Evolutionary conservation across 441 rosid genomes (phyloP).

Genomic region (Raphanus hybrid): DNA sequence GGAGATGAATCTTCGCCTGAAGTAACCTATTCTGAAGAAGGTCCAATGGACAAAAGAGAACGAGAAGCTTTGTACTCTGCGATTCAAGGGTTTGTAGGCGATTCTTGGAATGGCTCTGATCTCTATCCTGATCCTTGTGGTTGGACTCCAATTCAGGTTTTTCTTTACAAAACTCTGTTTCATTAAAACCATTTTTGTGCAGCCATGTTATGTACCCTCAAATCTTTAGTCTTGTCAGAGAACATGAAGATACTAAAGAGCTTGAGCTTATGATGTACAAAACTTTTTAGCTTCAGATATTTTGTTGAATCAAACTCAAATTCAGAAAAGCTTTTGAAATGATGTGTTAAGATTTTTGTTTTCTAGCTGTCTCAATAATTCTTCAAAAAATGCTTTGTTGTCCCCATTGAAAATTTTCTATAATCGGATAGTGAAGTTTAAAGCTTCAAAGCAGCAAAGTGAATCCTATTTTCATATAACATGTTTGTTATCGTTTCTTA

Average conservation of each 20-base stretch:
- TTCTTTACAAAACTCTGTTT: slow-evolving; percentile 8
- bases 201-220: slow-evolving; percentile 8
- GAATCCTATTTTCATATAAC: slow-evolving; percentile 39
- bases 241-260: slow-evolving; percentile 23
- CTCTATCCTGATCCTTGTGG: slow-evolving; percentile 99
- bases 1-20: slow-evolving; percentile 39
- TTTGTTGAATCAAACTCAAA: slow-evolving; percentile 18
- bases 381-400: slow-evolving; percentile 35
- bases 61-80: slow-evolving; percentile 72
- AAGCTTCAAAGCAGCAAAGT: slow-evolving; percentile 37
- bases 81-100: slow-evolving; percentile 85
- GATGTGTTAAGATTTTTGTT: slow-evolving; percentile 28
- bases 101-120: slow-evolving; percentile 93
- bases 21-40: slow-evolving; percentile 41
- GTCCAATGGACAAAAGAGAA: slow-evolving; percentile 81
- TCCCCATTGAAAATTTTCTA: slow-evolving; percentile 34
- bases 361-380: slow-evolving; percentile 39
- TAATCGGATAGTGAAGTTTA: slow-evolving; percentile 33
- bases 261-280: neutral
- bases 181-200: neutral
- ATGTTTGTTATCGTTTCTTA: slow-evolving; percentile 28
- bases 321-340: slow-evolving; percentile 8
- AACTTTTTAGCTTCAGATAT: neutral
- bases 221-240: slow-evolving; percentile 6
- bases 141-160: slow-evolving; percentile 95